These are phyloP conservation scores for Schizochytrium sp. DNA, from an alignment of 108 stramenopile genomes.

Conservation along the genomic window DNA sequence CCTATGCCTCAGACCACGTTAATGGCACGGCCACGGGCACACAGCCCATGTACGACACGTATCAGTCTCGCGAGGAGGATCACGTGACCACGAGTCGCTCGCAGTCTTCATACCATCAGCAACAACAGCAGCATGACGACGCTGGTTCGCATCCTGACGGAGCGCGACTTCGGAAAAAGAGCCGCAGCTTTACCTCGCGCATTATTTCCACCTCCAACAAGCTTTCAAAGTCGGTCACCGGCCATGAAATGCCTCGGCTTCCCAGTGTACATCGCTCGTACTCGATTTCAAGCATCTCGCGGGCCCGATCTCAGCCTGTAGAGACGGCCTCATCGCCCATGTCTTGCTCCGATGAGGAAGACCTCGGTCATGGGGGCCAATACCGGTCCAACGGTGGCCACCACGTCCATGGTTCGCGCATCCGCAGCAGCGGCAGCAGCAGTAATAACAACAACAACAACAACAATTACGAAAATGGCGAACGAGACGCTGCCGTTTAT, in stretches of 20 bases:
- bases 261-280: background rate
- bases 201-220: background rate
- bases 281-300: background rate
- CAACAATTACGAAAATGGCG: no score
- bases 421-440: background rate
- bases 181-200: background rate
- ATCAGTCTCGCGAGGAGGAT: background rate
- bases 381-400: no score
- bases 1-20: background rate
- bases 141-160: no score
- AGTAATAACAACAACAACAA: background rate
- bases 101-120: background rate
- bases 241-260: background rate
- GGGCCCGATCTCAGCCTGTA: background rate
- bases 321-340: background rate
- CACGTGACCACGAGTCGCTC: background rate
- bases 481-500: no score
- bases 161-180: background rate
- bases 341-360: background rate
- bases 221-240: background rate
- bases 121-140: no score
- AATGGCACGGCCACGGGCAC: background rate
- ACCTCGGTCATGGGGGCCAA: no score
- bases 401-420: no score
- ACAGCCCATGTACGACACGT: background rate